Evolutionary conservation across 2,329 filamentous ascomycete species (phyloP), one percentile per base, ranked within the genome.

Genomic region (Alternaria gansuensis): DNA sequence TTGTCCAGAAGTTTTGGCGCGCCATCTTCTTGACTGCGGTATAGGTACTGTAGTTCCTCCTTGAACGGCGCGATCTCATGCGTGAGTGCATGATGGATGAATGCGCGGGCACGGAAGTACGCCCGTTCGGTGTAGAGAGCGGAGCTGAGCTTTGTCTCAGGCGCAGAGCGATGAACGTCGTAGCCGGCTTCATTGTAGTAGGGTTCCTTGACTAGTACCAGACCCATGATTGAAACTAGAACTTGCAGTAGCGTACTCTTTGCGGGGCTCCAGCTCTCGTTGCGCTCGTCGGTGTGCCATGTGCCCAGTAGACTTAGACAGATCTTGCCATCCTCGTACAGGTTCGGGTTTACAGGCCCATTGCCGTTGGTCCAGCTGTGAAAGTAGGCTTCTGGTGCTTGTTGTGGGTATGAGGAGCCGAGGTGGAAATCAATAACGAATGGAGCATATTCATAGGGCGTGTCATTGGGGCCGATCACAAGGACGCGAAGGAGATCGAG

Each of bases 131-230:
- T 83, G 59, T 87, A 87, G 2, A 83, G 76, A 1, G 77, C 77
- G 5, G 80, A 80, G 46, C 81, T 82, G 2, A 83, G 68, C 3
- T 73, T 75, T 7, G 81, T 80, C 51, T 83, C 80, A 4, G 78
- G 77, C 3, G 81, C 79, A 9, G 77, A 80, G 45, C 77, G 80
- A 54, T 82, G 80, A 10, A 79, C 78, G 44, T 87, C 85, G 62
- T 84, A 88, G 26, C 86, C 86, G 10, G 86, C 85, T 75, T 88
- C 86, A 67, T 88, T 88, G 76, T 85, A 88, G 69, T 87, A 88
- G 0, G 86, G 86, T 59, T 84, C 82, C 43, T 82, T 82, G 21
- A 88, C 85, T 13, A 88, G 76, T 0, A 87, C 84, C 5, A 87
- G 74, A 0, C 84, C 84, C 77, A 85, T 80, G 36, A 87, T 77